Evolutionary conservation across 805 yeast species (phyloP).

Genomic region (Blastobotrys parvus): DNA sequence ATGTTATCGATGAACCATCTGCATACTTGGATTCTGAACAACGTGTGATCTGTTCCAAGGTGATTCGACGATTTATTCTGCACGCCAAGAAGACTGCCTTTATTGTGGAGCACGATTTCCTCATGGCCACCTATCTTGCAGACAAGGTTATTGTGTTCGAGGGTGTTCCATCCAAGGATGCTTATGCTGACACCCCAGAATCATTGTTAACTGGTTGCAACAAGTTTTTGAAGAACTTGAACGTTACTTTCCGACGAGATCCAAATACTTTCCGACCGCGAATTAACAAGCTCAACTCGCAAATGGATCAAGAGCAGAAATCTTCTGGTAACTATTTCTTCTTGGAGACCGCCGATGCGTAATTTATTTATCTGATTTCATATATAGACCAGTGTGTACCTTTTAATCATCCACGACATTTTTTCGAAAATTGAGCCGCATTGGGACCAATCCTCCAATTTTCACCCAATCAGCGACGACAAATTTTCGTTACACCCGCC

Average conservation of each 20-base stretch:
- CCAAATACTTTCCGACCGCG: slow-evolving; percentile 98
- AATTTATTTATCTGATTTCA: background rate
- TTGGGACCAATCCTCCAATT: too few species aligned
- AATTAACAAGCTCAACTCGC: slow-evolving; percentile 94
- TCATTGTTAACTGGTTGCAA: slow-evolving; percentile 95
- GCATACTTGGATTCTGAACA: slow-evolving; percentile 99
- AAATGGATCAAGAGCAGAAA: slow-evolving; percentile 98
- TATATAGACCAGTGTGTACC: too few species aligned
- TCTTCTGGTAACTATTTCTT: slow-evolving; percentile 88
- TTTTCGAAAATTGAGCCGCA: too few species aligned
- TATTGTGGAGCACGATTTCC: slow-evolving; percentile 98
- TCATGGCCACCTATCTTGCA: slow-evolving; percentile 99
- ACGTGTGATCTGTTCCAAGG: slow-evolving; percentile 98
- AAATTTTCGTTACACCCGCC: too few species aligned
- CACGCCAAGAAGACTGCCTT: slow-evolving; percentile 99
- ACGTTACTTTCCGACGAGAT: slow-evolving; percentile 98
- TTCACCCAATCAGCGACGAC: too few species aligned
- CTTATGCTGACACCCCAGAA: slow-evolving; percentile 85
- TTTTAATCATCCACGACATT: too few species aligned
- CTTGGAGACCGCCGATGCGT: slow-evolving; percentile 43
- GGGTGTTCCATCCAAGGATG: slow-evolving; percentile 82
- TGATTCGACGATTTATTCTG: slow-evolving; percentile 89
- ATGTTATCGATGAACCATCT: slow-evolving; percentile 96
- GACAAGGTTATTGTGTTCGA: slow-evolving; percentile 98
- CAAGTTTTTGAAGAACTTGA: slow-evolving; percentile 90